Base-by-base conservation (phyloP, 2,329 filamentous ascomycete genomes). In the Corinectria fuckeliana region DNA sequence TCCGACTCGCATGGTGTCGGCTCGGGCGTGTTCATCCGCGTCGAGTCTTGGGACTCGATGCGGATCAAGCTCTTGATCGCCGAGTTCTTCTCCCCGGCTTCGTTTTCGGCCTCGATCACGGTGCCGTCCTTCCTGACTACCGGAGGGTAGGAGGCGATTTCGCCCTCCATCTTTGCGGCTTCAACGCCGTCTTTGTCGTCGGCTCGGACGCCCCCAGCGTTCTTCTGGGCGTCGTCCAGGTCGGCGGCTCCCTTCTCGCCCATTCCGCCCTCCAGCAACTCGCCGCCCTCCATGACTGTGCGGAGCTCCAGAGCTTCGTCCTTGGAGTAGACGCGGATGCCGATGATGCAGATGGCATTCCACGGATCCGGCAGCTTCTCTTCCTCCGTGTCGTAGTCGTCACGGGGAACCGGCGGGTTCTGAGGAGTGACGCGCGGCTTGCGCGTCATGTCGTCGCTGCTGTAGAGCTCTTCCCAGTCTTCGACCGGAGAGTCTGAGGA, bases 301-400 rank as follows among this genome's bases (percentile, higher is more conserved):
- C 79, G 77, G n/a, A 86, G 72, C 71, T 85, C 80, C 3, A 87
- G 75, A 28, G 77, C 73, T 42, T 81, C 78, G 68, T 88, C 83
- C 71, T 84, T 85, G 68, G 82, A 83, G 71, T 88, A 89, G 5
- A 89, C 82, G 4, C 85, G 81, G 50, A 89, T 75, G 0, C 87
- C 86, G 0, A 89, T 81, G 16, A 88, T 82, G 51, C 81, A 84
- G 44, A 88, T 80, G 4, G 86, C 86, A 69, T 88, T 88, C 86
- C 87, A 89, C 1, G 85, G 82, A 21, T 85, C 81, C 0, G 81
- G 73, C 66, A 80, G 76, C 60, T 82, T 83, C 66, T 88, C 84
- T 56, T 86, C 85, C n/a, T 86, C 83, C 0, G 80, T 81, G 18
- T 84, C 81, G 34, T 84, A 82, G 2, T 78, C 74, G 6, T 78